phyloP scores from a whole-genome alignment of 202 grass and related monocot genomes.

The Musa balbisiana region DNA sequence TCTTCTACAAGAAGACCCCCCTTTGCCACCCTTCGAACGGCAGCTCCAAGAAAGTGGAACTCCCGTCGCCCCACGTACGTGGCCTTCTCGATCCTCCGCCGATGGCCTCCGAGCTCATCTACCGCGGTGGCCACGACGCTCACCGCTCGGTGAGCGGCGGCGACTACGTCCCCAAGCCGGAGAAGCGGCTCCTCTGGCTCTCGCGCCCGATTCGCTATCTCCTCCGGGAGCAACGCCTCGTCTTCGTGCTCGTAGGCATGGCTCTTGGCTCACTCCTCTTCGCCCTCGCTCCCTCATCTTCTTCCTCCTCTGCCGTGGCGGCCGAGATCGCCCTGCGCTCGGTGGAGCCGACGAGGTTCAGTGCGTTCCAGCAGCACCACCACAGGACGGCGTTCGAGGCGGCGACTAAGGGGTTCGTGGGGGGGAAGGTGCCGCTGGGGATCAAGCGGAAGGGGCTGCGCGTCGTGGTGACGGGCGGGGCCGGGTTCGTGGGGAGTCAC shows the following conservation, averaged over 20 bases:
- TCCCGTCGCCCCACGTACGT: neutral
- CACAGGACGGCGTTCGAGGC: conserved; percentile 2
- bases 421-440: conserved; percentile 67
- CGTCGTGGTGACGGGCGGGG: conserved; percentile 69
- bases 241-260: conserved; percentile 69
- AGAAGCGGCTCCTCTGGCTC: conserved; percentile 55
- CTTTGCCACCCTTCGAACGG: neutral
- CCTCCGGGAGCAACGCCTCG: conserved; percentile 47
- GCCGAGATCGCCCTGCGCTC: neutral
- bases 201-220: conserved; percentile 48
- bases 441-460: conserved; percentile 59
- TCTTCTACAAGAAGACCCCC: no score
- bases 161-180: conserved; percentile 40
- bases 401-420: conserved; percentile 43
- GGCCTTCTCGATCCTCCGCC: neutral
- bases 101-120: conserved; percentile 75
- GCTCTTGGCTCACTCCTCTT: conserved; percentile 47
- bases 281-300: conserved; percentile 20
- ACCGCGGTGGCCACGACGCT: conserved; percentile 36
- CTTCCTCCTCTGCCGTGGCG: neutral
- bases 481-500: conserved; percentile 82
- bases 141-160: neutral
- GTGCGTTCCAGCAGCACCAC: neutral
- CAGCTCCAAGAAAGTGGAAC: neutral
- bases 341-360: neutral